These are phyloP conservation scores for Cercospora sp. DNA, from an alignment of 2,329 filamentous ascomycete genomes.

Conservation along the genomic window DNA sequence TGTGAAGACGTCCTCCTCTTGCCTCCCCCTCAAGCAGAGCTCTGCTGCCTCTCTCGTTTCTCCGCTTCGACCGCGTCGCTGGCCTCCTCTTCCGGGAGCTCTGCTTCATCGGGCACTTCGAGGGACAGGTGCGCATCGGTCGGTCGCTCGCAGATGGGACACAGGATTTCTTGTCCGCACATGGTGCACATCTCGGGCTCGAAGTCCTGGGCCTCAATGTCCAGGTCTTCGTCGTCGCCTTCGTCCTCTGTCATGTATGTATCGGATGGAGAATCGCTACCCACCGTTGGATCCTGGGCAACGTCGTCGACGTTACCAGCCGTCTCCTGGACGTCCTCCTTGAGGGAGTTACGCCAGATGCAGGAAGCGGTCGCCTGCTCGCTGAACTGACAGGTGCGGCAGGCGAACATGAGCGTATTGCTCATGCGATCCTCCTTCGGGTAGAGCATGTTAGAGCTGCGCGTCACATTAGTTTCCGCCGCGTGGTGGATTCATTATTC, in stretches of 20 bases:
- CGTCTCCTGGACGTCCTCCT: conserved; percentile 88
- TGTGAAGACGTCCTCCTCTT: conserved; percentile 30
- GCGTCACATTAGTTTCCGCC: conserved; percentile 14
- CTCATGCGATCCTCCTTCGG: conserved; percentile 87
- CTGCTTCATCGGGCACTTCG: conserved; percentile 45
- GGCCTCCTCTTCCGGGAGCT: conserved; percentile 31
- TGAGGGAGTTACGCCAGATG: conserved; percentile 92
- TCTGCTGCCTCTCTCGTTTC: conserved; percentile 32
- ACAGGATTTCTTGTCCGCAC: conserved; percentile 59
- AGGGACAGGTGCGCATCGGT: conserved; percentile 47
- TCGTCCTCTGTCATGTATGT: conserved; percentile 29
- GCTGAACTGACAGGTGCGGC: conserved; percentile 90
- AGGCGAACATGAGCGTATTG: conserved; percentile 88
- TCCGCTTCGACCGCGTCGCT: conserved; percentile 33
- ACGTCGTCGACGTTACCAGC: conserved; percentile 98
- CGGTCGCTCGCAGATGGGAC: conserved; percentile 53
- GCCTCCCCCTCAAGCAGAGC: conserved; percentile 30
- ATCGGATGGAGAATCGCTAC: conserved; percentile 48
- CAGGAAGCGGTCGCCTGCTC: conserved; percentile 84
- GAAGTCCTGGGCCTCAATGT: conserved; percentile 29
- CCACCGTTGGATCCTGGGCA: conserved; percentile 95
- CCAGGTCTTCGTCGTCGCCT: conserved; percentile 17
- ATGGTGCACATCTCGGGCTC: conserved; percentile 56
- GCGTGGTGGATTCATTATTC: background rate
- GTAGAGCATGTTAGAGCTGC: conserved; percentile 91